A percentile compares a stretch with the other conserved stretches of the same genome.
Conservation (phyloP, 495 filamentous ascomycete genomes). For the Penicillium waksmanii region DNA sequence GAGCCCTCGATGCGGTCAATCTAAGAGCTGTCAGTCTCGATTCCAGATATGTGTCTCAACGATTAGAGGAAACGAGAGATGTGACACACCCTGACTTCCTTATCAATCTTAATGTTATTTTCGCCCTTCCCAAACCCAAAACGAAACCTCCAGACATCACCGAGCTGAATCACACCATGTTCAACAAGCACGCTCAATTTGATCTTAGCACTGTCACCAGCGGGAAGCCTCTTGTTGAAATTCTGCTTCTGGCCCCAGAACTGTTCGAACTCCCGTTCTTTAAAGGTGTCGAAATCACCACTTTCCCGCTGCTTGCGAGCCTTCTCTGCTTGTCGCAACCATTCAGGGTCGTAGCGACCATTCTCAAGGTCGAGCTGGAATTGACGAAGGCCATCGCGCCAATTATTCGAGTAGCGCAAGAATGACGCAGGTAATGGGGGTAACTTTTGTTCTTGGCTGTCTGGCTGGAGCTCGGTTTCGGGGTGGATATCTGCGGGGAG, state of each 20-base stretch:
- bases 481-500: conserved; percentile 57
- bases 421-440: conserved; percentile 48
- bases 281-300: conserved; percentile 72
- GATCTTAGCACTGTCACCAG: conserved; percentile 54
- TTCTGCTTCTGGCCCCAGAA: conserved; percentile 73
- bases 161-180: conserved; percentile 49
- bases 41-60: not conserved
- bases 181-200: conserved; percentile 51
- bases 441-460: conserved; percentile 39
- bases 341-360: conserved; percentile 66
- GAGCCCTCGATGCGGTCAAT: conserved; percentile 40
- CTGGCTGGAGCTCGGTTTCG: conserved; percentile 34
- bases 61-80: not conserved
- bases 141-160: conserved; percentile 55
- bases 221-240: conserved; percentile 33
- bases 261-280: conserved; percentile 65
- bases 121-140: conserved; percentile 36
- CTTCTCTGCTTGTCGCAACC: conserved; percentile 64
- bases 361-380: conserved; percentile 63
- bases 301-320: conserved; percentile 64
- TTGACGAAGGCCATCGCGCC: conserved; percentile 52
- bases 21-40: conserved; percentile 25
- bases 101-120: conserved; percentile 46
- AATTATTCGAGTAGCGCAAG: conserved; percentile 54
- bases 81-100: conserved; percentile 50